Percentiles rank a stretch among this genome's conserved stretches.
These are phyloP conservation scores for Malus hybrid DNA, from an alignment of 331 rosid species.

Conservation along the genomic window DNA sequence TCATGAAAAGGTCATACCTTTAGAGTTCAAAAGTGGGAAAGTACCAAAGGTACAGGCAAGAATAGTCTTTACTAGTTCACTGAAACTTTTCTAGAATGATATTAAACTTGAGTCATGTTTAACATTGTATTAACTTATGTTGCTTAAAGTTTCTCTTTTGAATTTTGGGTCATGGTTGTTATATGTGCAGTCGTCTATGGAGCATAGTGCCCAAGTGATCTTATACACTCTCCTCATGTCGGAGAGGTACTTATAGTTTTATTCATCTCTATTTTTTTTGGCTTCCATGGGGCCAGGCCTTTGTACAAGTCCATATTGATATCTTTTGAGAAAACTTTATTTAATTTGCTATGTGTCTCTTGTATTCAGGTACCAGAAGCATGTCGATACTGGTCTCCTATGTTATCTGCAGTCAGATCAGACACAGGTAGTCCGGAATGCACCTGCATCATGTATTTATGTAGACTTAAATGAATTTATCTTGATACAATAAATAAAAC, in stretches of 20 bases:
- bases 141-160: conserved; percentile 11
- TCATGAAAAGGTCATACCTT: conserved; percentile 60
- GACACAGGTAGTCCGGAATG: conserved; percentile 50
- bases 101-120: neutral
- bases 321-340: neutral
- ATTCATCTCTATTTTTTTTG: neutral
- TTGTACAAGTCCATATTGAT: neutral
- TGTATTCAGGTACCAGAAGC: conserved; percentile 55
- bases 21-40: conserved; percentile 94
- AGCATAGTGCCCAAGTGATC: conserved; percentile 89
- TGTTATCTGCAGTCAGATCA: conserved; percentile 81
- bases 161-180: conserved; percentile 11
- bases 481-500: neutral
- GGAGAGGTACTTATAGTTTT: conserved; percentile 48
- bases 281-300: neutral
- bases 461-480: conserved; percentile 2
- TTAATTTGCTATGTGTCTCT: conserved; percentile 10
- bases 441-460: neutral
- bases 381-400: conserved; percentile 77
- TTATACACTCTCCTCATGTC: conserved; percentile 89
- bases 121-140: neutral
- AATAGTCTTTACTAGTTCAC: conserved; percentile 5
- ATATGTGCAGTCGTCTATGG: conserved; percentile 66
- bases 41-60: conserved; percentile 67
- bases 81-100: conserved; percentile 5